phyloP scores from a whole-genome alignment of 768 basidiomycete genomes.

The Holtermannia corniformis region DNA sequence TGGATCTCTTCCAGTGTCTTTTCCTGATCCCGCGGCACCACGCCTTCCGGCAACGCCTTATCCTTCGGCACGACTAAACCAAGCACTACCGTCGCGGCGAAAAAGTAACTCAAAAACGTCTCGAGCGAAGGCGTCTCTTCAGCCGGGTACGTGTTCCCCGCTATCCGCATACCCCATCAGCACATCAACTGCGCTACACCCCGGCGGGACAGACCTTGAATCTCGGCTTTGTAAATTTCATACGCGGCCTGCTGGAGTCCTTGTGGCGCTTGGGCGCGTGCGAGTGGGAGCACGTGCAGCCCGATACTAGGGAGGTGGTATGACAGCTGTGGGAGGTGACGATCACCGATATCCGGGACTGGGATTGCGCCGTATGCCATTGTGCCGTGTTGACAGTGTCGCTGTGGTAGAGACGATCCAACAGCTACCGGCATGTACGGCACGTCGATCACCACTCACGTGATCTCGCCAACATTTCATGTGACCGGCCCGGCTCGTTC shows the following conservation, averaged over 20 bases:
- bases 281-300: background rate
- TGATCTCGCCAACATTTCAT: too few species aligned
- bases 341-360: background rate
- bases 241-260: background rate
- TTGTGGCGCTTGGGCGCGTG: background rate
- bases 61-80: constrained; percentile 45
- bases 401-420: too few species aligned
- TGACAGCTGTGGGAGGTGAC: background rate
- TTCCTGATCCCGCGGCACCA: constrained; percentile 4
- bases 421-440: too few species aligned
- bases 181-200: background rate
- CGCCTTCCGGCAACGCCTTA: constrained; percentile 5
- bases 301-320: background rate
- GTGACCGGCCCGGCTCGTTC: too few species aligned
- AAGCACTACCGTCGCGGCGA: constrained; percentile 64
- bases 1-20: constrained; percentile 26
- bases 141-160: constrained; percentile 75
- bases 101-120: constrained; percentile 66
- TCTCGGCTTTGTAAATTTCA: background rate
- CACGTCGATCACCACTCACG: too few species aligned
- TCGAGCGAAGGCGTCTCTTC: constrained; percentile 49
- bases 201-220: background rate
- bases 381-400: background rate
- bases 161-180: constrained; percentile 15
- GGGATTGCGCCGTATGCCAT: background rate